These are phyloP conservation scores for Coriaria nepalensis DNA, from an alignment of 306 rosid genomes.

Conservation along the genomic window DNA sequence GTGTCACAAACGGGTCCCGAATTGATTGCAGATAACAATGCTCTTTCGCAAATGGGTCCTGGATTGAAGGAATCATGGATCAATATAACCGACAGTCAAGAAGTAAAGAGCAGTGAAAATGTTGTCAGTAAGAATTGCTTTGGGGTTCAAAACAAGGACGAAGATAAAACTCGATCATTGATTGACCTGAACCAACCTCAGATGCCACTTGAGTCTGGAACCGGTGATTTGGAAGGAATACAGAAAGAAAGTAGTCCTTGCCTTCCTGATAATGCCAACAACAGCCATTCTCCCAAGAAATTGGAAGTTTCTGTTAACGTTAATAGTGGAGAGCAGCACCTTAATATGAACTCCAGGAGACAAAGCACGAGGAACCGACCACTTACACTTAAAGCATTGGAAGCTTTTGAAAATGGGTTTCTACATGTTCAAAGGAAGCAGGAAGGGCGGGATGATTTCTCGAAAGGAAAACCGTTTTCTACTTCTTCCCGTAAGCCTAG, in stretches of 20 bases:
- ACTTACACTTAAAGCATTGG: conserved; percentile 55
- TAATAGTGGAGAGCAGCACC: conserved; percentile 14
- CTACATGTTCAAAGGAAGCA: conserved; percentile 28
- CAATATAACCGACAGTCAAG: conserved; percentile 15
- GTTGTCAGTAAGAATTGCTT: conserved; percentile 9
- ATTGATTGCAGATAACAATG: conserved; percentile 19
- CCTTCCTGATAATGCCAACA: conserved; percentile 3
- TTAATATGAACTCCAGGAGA: conserved; percentile 33
- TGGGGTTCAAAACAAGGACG: conserved; percentile 19
- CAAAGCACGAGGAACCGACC: conserved; percentile 73
- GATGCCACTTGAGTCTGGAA: conserved; percentile 20
- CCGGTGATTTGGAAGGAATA: conserved; percentile 2
- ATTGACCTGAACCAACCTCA: conserved; percentile 18
- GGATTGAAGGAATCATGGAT: conserved; percentile 18
- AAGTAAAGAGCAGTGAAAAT: conserved; percentile 17
- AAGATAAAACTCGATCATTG: conserved; percentile 21
- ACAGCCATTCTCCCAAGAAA: conserved; percentile 15
- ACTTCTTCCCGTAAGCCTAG: conserved; percentile 33
- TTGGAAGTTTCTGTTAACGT: conserved; percentile 9
- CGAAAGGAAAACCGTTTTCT: conserved; percentile 15
- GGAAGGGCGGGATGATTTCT: conserved; percentile 14
- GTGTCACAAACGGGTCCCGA: conserved; percentile 14
- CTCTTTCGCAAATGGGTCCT: conserved; percentile 16
- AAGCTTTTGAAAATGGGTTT: conserved; percentile 50
- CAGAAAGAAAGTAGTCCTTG: conserved; percentile 13